phyloP scores from a whole-genome alignment of 2,329 filamentous ascomycete genomes.

The Didymella arachidicola region DNA sequence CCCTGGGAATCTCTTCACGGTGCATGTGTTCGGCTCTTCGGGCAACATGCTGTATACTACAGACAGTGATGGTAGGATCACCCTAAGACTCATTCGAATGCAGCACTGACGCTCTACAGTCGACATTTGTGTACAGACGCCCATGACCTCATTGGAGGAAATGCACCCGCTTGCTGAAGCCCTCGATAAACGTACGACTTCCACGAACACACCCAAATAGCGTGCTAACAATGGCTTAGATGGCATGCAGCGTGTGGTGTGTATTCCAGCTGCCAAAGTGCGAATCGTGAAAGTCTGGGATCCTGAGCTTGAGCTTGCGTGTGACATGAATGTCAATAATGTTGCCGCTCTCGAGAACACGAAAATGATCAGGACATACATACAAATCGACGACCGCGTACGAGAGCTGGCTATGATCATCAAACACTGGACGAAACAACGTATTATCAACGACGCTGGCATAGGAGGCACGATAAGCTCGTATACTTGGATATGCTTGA shows the following conservation, averaged over 20 bases:
- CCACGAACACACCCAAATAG: background rate
- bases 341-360: constrained; percentile 94
- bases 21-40: constrained; percentile 96
- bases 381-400: constrained; percentile 89
- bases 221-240: constrained; percentile 63
- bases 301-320: constrained; percentile 85
- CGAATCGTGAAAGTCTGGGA: constrained; percentile 99
- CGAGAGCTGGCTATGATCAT: constrained; percentile 94
- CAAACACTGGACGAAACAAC: constrained; percentile 94
- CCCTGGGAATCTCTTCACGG: constrained; percentile 88
- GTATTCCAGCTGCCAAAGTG: constrained; percentile 92
- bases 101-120: constrained; percentile 63
- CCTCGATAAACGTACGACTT: constrained; percentile 74
- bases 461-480: constrained; percentile 92
- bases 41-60: constrained; percentile 94
- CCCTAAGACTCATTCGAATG: background rate
- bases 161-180: constrained; percentile 91
- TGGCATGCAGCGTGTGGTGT: constrained; percentile 96
- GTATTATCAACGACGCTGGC: constrained; percentile 96
- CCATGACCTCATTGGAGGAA: constrained; percentile 84
- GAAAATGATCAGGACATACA: constrained; percentile 96
- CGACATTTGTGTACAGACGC: constrained; percentile 95
- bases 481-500: constrained; percentile 99
- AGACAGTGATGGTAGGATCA: constrained; percentile 84
- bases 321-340: constrained; percentile 99